Conservation (phyloP, 2,329 filamentous ascomycete genomes). For the Penicillium polonicum region DNA sequence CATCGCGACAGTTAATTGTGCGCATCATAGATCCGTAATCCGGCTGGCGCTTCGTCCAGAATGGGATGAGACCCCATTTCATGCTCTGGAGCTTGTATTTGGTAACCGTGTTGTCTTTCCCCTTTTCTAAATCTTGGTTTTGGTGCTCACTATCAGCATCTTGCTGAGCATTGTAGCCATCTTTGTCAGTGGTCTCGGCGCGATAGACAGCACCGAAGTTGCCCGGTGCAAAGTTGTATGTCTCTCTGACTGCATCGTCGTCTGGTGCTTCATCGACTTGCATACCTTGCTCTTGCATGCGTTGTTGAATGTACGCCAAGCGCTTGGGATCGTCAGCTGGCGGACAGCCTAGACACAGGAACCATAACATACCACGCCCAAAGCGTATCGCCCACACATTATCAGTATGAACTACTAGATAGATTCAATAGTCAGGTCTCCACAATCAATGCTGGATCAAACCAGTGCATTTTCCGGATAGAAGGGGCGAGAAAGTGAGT, state of each 20-base stretch:
- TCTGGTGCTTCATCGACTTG: constrained; percentile 67
- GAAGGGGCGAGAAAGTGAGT: neutral
- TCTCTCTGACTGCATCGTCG: constrained; percentile 70
- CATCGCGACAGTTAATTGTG: constrained; percentile 93
- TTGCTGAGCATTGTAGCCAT: constrained; percentile 33
- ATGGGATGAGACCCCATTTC: constrained; percentile 94
- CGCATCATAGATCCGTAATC: constrained; percentile 75
- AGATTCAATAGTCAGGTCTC: neutral
- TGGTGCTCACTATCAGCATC: constrained; percentile 18
- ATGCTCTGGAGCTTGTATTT: constrained; percentile 85
- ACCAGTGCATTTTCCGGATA: neutral
- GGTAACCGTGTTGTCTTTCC: constrained; percentile 35
- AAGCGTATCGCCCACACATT: constrained; percentile 69
- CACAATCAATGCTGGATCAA: neutral
- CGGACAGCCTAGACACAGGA: neutral
- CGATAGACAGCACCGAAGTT: constrained; percentile 83
- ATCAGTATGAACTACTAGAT: neutral
- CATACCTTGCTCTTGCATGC: constrained; percentile 73
- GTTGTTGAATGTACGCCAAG: constrained; percentile 70
- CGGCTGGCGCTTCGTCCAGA: constrained; percentile 84
- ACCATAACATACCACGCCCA: constrained; percentile 56
- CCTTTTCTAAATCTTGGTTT: constrained; percentile 14
- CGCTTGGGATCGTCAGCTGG: constrained; percentile 53
- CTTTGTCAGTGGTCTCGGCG: constrained; percentile 65
- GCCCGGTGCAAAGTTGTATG: constrained; percentile 90